Conservation (phyloP, 2,329 filamentous ascomycete genomes). For the Clarireedia homoeocarpa region DNA sequence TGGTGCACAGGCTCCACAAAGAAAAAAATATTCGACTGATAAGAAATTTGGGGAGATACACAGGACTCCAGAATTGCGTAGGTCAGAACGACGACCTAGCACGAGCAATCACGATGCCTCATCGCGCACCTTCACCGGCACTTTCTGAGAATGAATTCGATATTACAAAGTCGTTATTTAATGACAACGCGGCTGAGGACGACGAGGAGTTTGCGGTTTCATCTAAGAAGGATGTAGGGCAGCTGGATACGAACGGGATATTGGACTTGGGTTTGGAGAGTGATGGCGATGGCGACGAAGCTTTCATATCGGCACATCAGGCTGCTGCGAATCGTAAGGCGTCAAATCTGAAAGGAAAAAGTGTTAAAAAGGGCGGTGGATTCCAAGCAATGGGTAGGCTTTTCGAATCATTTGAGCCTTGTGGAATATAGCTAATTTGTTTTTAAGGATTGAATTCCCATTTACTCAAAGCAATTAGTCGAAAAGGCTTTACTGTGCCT, state of each 20-base stretch:
- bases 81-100: background rate
- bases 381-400: constrained; percentile 87
- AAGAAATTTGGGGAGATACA: constrained; percentile 10
- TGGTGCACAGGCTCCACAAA: background rate
- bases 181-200: constrained; percentile 46
- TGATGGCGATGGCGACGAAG: constrained; percentile 65
- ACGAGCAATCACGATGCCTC: constrained; percentile 48
- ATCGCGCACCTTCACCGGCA: constrained; percentile 70
- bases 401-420: background rate
- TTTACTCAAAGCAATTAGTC: constrained; percentile 80
- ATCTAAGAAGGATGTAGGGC: constrained; percentile 34
- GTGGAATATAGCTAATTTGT: constrained; percentile 13
- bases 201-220: constrained; percentile 33
- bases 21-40: constrained; percentile 11
- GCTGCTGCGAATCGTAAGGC: constrained; percentile 81
- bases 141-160: constrained; percentile 87
- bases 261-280: constrained; percentile 48
- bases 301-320: constrained; percentile 84
- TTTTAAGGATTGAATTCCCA: constrained; percentile 62
- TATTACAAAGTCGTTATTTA: constrained; percentile 72
- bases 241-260: constrained; percentile 53
- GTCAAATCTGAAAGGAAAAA: constrained; percentile 73
- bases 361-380: constrained; percentile 89
- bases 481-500: constrained; percentile 92
- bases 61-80: constrained; percentile 1